phyloP scores from a whole-genome alignment of 805 yeast species.

The Lipomyces lipofer region DNA sequence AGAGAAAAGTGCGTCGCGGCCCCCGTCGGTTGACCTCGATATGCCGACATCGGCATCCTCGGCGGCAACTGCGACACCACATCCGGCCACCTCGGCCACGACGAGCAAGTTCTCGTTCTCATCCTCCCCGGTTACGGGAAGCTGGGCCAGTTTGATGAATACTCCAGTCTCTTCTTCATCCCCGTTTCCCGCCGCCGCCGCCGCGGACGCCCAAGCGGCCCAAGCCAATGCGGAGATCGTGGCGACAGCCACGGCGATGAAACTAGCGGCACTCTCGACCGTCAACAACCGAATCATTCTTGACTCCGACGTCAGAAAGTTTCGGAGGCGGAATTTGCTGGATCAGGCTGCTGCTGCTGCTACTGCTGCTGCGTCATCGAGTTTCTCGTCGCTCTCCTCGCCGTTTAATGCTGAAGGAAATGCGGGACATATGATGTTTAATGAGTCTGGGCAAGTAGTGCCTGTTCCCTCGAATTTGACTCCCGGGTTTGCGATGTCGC shows the following conservation, averaged over 20 bases:
- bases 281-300: conserved; percentile 55
- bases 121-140: conserved; percentile 21
- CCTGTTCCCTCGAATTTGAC: background rate
- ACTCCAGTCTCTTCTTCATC: conserved; percentile 32
- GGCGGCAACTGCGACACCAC: conserved; percentile 4
- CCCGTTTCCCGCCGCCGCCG: background rate
- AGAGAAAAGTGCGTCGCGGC: conserved; percentile 22
- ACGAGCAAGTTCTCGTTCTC: conserved; percentile 9
- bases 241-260: conserved; percentile 47
- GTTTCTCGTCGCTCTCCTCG: background rate
- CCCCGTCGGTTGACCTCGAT: conserved; percentile 15
- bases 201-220: conserved; percentile 11
- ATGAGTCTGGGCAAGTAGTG: conserved; percentile 2
- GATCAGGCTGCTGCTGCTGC: conserved; percentile 1
- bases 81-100: conserved; percentile 7
- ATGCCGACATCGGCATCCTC: background rate
- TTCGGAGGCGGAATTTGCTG: conserved; percentile 28
- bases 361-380: conserved; percentile 4
- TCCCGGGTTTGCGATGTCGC: background rate
- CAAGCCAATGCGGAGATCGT: conserved; percentile 37
- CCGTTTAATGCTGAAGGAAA: background rate
- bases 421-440: background rate
- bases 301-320: conserved; percentile 42
- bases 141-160: conserved; percentile 38
- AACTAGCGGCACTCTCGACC: conserved; percentile 66